Base-by-base conservation (phyloP, 1,139 yeast genomes). In the Blastobotrys petasosporus region DNA sequence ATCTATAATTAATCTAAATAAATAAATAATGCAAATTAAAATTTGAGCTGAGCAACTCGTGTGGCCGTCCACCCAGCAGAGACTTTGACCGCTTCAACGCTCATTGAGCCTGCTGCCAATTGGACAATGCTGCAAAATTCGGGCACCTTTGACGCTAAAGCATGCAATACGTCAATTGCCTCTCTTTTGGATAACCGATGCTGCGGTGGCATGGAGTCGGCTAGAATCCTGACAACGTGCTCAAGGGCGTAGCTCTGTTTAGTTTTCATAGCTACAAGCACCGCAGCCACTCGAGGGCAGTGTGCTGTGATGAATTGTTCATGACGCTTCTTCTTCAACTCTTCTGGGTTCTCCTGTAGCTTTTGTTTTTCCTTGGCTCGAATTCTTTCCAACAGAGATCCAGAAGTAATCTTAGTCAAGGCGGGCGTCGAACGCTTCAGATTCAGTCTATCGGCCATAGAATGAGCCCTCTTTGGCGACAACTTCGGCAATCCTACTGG, bases 311-410 rank as follows among this genome's bases (percentile, higher is more conserved):
- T 50, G 44, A 60, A 62, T 30, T 44, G 39, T 11, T 51, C 52
- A 17, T 53, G 46, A 25, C 45, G 41, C 25, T 42, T n/a, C 17
- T 48, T 31, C 12, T 32, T 17, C 31, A 28, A 40, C 25, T 46
- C 46, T 16, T 50, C 34, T 51, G 50, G 17, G 46, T 33, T 17
- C 49, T 45, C 12, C 32, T 52, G 49, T 10, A 48, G 50, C 1
- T 52, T 53, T 9, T 53, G 54, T 7, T 20, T 4, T 44, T 65
- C 65, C 47, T 62, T 63, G 39, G 65, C 65, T 9, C 59, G 54
- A 37, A 64, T 59, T 25, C 67, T 53, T 13, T 63, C 68, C 32
- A 64, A 47, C 5, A 64, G 47, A 8, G 62, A 41, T 5, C 59
- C 60, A 5, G 42, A 42, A 32, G 50, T 47, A 12, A 39, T 34